Conservation (phyloP, 1,284 basidiomycete species). For the Marasmius oreades region DNA sequence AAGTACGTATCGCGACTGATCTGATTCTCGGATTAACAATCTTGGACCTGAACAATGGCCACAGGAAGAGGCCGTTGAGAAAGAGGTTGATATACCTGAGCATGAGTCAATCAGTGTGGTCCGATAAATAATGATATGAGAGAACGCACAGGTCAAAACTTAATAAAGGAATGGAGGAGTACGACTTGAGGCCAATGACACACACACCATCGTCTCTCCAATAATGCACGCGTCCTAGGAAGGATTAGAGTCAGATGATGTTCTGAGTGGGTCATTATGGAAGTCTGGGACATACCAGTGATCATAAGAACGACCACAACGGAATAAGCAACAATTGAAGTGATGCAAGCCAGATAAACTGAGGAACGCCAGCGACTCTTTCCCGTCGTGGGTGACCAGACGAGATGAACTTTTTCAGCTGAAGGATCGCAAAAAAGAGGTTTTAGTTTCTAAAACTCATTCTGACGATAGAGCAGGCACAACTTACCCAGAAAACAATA, state of each 20-base stretch:
- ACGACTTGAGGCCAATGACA: constrained; percentile 38
- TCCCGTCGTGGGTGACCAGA: constrained; percentile 28
- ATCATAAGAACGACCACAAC: constrained; percentile 28
- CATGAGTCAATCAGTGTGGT: background rate
- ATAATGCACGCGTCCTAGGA: constrained; percentile 31
- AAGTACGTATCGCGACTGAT: constrained; percentile 32
- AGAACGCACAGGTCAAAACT: constrained; percentile 10
- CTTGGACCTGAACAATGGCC: constrained; percentile 32
- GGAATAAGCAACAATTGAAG: constrained; percentile 27
- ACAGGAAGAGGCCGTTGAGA: constrained; percentile 41
- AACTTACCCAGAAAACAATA: constrained; percentile 31
- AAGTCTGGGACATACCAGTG: constrained; percentile 23
- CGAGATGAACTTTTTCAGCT: constrained; percentile 37
- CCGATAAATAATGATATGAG: background rate
- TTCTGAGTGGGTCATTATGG: background rate
- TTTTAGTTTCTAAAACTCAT: no score
- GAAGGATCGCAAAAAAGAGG: background rate
- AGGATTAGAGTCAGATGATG: background rate
- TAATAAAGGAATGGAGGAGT: constrained; percentile 7
- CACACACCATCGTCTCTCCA: constrained; percentile 34
- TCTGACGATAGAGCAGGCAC: background rate
- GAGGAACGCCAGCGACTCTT: constrained; percentile 27
- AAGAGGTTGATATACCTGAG: constrained; percentile 33
- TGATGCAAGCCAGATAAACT: constrained; percentile 28
- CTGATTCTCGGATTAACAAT: constrained; percentile 30